Evolutionary conservation across 495 filamentous ascomycete species (phyloP).

Genomic region (Gamarada debralockiae): DNA sequence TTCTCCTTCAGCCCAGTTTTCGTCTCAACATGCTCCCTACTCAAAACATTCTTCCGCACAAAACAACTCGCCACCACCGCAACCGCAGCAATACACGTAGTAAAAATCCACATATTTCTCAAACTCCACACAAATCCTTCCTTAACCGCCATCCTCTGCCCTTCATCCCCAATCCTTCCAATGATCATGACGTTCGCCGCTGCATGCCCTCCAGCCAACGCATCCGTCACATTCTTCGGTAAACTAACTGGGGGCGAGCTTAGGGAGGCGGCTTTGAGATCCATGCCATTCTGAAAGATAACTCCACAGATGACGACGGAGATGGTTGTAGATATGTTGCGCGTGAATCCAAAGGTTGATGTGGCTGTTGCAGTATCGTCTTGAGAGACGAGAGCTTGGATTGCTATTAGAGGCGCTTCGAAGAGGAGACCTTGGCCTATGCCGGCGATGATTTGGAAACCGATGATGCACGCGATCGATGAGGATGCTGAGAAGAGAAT

Average conservation of each 20-base stretch:
- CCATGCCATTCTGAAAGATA: conserved; percentile 57
- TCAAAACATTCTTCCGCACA: conserved; percentile 45
- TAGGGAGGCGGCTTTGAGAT: conserved; percentile 26
- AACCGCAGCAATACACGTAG: conserved; percentile 46
- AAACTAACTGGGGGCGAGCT: conserved; percentile 12
- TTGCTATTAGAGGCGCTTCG: conserved; percentile 67
- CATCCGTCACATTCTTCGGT: conserved; percentile 3
- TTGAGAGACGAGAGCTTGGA: conserved; percentile 50
- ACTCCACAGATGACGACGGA: conserved; percentile 65
- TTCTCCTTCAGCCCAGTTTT: conserved; percentile 48
- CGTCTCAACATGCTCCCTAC: conserved; percentile 57
- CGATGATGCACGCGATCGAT: conserved; percentile 45
- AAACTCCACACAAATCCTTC: conserved; percentile 37
- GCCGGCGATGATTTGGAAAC: conserved; percentile 44
- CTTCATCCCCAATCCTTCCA: conserved; percentile 21
- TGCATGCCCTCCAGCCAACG: not conserved
- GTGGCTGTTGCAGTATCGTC: conserved; percentile 64
- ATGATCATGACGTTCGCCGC: conserved; percentile 2
- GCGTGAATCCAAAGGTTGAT: conserved; percentile 47
- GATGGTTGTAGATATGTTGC: conserved; percentile 58
- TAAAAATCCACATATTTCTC: conserved; percentile 52
- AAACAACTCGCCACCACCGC: conserved; percentile 49
- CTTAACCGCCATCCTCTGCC: conserved; percentile 36
- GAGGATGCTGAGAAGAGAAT: conserved; percentile 41
- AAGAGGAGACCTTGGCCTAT: conserved; percentile 54